phyloP scores from a whole-genome alignment of 2,329 filamentous ascomycete species.

The Coniochaeta pulveracea region DNA sequence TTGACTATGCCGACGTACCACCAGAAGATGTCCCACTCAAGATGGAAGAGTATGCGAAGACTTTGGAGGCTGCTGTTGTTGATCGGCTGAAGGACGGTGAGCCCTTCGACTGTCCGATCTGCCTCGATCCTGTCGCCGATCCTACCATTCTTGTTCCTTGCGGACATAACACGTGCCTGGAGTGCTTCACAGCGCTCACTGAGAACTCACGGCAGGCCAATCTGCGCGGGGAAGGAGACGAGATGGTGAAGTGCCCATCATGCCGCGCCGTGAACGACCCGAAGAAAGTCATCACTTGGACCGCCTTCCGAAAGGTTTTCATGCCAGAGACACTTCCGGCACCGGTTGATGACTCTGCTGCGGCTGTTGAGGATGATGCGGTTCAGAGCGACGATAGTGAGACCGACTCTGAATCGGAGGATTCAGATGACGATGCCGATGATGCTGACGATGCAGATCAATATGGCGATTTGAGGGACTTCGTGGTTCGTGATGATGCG shows the following conservation, averaged over 20 bases:
- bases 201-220: conserved; percentile 44
- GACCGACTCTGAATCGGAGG: conserved; percentile 11
- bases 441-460: conserved; percentile 12
- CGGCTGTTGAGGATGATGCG: conserved; percentile 6
- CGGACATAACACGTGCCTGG: conserved; percentile 67
- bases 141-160: conserved; percentile 73
- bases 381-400: conserved; percentile 10
- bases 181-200: conserved; percentile 61
- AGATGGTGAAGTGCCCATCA: conserved; percentile 55
- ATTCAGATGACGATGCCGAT: conserved; percentile 16
- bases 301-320: conserved; percentile 63
- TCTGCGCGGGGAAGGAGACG: conserved; percentile 40
- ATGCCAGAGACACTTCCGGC: conserved; percentile 37
- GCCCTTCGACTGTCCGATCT: conserved; percentile 71
- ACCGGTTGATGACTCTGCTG: conserved; percentile 22
- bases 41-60: conserved; percentile 34
- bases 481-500: conserved; percentile 38
- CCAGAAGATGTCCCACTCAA: conserved; percentile 32
- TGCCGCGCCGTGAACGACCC: conserved; percentile 60
- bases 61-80: conserved; percentile 49
- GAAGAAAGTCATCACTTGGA: conserved; percentile 61
- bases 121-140: conserved; percentile 64
- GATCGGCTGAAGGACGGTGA: conserved; percentile 47
- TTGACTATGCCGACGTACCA: conserved; percentile 28
- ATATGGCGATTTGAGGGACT: conserved; percentile 34